phyloP scores from a whole-genome alignment of 1,284 basidiomycete genomes.

The Fomitopsis palustris region DNA sequence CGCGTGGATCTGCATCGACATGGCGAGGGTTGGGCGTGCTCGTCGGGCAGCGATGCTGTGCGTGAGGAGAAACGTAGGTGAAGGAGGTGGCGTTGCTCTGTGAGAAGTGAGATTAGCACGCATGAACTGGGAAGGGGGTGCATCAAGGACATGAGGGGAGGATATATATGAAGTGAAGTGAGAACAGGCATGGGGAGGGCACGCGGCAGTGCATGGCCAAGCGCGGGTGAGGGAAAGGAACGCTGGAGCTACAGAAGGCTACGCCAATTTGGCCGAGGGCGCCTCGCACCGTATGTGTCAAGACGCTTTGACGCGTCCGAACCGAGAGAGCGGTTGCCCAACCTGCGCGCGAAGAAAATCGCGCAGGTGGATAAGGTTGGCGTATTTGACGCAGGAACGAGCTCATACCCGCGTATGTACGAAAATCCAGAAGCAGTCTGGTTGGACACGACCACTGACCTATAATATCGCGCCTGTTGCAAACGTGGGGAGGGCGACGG shows the following conservation, averaged over 20 bases:
- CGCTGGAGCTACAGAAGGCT: slow-evolving; percentile 3
- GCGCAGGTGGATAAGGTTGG: slow-evolving; percentile 23
- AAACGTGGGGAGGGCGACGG: slow-evolving; percentile 25
- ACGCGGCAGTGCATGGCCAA: slow-evolving; percentile 17
- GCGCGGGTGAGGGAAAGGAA: slow-evolving; percentile 6
- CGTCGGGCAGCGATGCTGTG: slow-evolving; percentile 24
- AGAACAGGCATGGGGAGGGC: slow-evolving; percentile 13
- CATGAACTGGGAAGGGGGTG: slow-evolving; percentile 9
- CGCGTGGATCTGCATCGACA: slow-evolving; percentile 33
- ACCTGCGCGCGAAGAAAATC: neutral
- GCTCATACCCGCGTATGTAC: slow-evolving; percentile 1
- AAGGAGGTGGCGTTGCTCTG: slow-evolving; percentile 17
- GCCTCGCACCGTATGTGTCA: slow-evolving; percentile 6
- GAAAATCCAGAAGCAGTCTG: slow-evolving; percentile 12
- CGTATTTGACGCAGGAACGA: slow-evolving; percentile 1
- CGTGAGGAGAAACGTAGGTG: slow-evolving; percentile 20
- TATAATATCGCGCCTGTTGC: slow-evolving; percentile 19
- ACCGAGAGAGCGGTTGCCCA: neutral
- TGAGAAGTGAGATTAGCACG: slow-evolving; percentile 13
- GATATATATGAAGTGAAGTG: slow-evolving; percentile 15
- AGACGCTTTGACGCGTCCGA: slow-evolving; percentile 12
- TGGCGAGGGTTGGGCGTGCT: slow-evolving; percentile 31
- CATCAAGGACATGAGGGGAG: slow-evolving; percentile 6
- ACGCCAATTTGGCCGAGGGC: slow-evolving; percentile 4
- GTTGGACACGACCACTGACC: slow-evolving; percentile 25